Evolutionary conservation across 768 basidiomycete species (phyloP).

Genomic region (Lentinus tigrinus): DNA sequence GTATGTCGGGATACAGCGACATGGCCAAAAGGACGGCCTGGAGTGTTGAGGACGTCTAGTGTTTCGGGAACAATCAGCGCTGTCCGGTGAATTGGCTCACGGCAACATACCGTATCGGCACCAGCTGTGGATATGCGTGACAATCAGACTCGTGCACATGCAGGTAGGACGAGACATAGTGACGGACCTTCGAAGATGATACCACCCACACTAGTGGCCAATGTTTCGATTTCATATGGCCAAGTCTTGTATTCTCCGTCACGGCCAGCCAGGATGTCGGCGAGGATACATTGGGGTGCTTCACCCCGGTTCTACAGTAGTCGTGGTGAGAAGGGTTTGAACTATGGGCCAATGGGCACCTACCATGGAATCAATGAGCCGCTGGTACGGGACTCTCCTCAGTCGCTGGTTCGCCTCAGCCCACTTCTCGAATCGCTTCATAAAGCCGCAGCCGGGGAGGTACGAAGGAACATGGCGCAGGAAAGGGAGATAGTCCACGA

Average conservation of each 20-base stretch:
- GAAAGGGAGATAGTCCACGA: constrained; percentile 26
- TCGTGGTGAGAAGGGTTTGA: neutral
- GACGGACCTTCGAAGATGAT: neutral
- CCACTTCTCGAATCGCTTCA: neutral
- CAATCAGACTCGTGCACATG: neutral
- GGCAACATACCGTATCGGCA: neutral
- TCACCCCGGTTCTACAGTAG: neutral
- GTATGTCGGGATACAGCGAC: constrained; percentile 28
- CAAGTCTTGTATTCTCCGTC: neutral
- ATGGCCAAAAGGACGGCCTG: constrained; percentile 24
- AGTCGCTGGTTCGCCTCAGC: neutral
- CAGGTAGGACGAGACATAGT: neutral
- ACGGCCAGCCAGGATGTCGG: neutral
- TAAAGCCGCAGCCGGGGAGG: neutral
- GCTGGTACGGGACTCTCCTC: neutral
- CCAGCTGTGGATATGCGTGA: neutral
- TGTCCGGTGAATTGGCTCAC: neutral
- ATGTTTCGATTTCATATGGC: neutral
- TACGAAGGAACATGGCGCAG: constrained; percentile 2
- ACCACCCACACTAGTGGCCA: neutral
- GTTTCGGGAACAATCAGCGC: neutral
- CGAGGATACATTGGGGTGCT: neutral
- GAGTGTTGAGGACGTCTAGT: constrained; percentile 13
- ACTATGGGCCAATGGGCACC: neutral
- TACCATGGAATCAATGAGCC: neutral